A percentile compares a stretch with the other conserved stretches of the same genome.
phyloP scores from a whole-genome alignment of 2,329 filamentous ascomycete species.

The Pseudopithomyces maydicus region DNA sequence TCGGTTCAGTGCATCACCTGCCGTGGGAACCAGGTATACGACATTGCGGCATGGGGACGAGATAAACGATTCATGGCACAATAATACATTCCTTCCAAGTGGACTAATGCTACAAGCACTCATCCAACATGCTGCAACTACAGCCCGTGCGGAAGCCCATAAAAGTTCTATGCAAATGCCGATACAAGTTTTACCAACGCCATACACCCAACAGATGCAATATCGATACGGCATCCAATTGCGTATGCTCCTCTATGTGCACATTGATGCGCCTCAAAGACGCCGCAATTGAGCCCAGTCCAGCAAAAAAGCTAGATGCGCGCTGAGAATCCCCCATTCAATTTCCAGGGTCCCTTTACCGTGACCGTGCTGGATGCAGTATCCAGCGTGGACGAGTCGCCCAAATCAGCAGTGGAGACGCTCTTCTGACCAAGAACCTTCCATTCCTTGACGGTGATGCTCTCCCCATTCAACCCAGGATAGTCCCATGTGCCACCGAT shows the following conservation, averaged over 20 bases:
- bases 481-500: constrained; percentile 54
- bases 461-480: constrained; percentile 25
- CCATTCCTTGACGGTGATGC: constrained; percentile 30
- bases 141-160: too few species aligned
- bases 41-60: too few species aligned
- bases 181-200: neutral
- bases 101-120: too few species aligned
- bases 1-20: too few species aligned
- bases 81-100: too few species aligned
- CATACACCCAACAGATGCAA: neutral
- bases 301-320: constrained; percentile 14
- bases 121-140: too few species aligned
- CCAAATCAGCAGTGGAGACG: constrained; percentile 8
- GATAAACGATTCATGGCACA: too few species aligned
- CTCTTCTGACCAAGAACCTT: constrained; percentile 32
- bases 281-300: neutral
- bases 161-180: neutral
- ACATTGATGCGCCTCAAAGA: neutral
- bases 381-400: constrained; percentile 21
- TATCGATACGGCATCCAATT: neutral
- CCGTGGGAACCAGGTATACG: too few species aligned
- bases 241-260: neutral
- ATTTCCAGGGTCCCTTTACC: constrained; percentile 36
- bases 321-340: constrained; percentile 28
- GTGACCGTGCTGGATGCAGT: constrained; percentile 14